Evolutionary conservation across 2,329 filamentous ascomycete species (phyloP).

Genomic region (Hypomyces rosellus): DNA sequence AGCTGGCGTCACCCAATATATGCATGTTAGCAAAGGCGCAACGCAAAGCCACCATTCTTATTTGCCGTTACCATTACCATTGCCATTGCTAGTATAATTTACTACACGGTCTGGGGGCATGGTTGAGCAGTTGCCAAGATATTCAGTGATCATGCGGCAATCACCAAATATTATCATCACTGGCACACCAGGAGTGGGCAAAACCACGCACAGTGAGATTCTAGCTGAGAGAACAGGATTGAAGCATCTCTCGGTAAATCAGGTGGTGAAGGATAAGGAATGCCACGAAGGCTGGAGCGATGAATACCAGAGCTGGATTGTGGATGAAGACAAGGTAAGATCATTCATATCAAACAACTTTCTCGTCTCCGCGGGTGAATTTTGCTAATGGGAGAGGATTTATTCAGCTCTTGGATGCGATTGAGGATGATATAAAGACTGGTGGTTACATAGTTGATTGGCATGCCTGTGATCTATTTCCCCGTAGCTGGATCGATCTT

Average conservation of each 20-base stretch:
- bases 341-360: neutral
- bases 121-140: no score
- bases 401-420: conserved; percentile 69
- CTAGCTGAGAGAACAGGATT: conserved; percentile 71
- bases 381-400: neutral
- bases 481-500: conserved; percentile 87
- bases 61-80: no score
- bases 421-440: conserved; percentile 71
- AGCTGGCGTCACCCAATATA: neutral
- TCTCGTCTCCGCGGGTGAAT: neutral
- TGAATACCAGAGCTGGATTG: conserved; percentile 79
- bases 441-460: conserved; percentile 93
- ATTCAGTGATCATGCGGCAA: conserved; percentile 35
- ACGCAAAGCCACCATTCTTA: neutral
- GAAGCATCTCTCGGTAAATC: conserved; percentile 80
- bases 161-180: conserved; percentile 89
- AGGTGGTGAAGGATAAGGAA: conserved; percentile 79
- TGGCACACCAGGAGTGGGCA: conserved; percentile 91
- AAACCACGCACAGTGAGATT: conserved; percentile 84
- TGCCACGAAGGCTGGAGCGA: conserved; percentile 88
- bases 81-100: no score
- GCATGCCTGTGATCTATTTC: conserved; percentile 96
- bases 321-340: conserved; percentile 88
- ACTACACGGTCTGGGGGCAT: no score
- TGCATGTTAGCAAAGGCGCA: neutral